phyloP scores from a whole-genome alignment of 768 basidiomycete genomes.

The Rickenella mellea region DNA sequence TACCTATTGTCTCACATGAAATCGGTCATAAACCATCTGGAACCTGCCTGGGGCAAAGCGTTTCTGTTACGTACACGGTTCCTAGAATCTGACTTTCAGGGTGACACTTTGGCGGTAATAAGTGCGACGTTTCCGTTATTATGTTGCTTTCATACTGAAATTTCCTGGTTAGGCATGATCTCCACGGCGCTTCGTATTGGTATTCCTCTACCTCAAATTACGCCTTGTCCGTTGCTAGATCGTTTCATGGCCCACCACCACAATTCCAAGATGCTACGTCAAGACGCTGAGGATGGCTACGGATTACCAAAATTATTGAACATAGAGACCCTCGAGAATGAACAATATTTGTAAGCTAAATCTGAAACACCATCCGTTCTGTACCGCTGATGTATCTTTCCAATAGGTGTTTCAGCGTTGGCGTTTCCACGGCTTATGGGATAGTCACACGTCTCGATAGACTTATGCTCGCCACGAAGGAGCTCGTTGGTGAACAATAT shows the following conservation, averaged over 20 bases:
- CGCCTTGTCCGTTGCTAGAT: conserved; percentile 56
- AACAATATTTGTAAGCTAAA: conserved; percentile 64
- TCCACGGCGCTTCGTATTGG: conserved; percentile 69
- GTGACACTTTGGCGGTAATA: conserved; percentile 76
- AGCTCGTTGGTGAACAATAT: conserved; percentile 80
- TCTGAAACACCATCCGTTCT: background rate
- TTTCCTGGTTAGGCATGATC: conserved; percentile 47
- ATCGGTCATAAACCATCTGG: conserved; percentile 63
- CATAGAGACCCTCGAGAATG: conserved; percentile 61
- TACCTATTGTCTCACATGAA: conserved; percentile 64
- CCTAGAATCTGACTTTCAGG: conserved; percentile 72
- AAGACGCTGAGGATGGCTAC: conserved; percentile 66
- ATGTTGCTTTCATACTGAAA: background rate
- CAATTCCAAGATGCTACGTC: conserved; percentile 58
- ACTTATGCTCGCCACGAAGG: conserved; percentile 75
- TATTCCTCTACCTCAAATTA: conserved; percentile 73
- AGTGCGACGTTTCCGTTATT: conserved; percentile 31
- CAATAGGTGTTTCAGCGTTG: conserved; percentile 58
- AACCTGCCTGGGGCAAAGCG: conserved; percentile 69
- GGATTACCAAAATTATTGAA: conserved; percentile 66
- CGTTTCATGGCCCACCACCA: conserved; percentile 39
- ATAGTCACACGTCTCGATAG: conserved; percentile 66
- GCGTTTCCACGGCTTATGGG: conserved; percentile 57
- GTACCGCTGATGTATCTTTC: background rate
- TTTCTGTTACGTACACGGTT: conserved; percentile 71